Base-by-base conservation (phyloP, 305 asterid species). In the Fraxinus latifolia region DNA sequence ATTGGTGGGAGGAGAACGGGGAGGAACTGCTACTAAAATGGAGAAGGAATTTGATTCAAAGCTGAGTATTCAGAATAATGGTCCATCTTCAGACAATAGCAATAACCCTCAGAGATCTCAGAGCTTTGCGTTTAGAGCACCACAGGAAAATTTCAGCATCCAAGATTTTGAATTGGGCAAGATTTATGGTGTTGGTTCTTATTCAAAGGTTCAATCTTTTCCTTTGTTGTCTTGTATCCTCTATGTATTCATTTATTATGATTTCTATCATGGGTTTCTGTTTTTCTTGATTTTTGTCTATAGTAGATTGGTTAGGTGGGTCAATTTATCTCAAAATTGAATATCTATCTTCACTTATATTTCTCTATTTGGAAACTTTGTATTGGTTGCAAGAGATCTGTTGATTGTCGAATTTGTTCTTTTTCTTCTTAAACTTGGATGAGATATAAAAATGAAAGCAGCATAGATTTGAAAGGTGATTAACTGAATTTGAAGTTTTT, bases 181-280 rank as follows among this genome's bases (percentile, higher is more conserved):
- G 97, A 96, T 96, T 91, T 47, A 96, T 91, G 99, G 99, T 68
- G 98, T 93, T 89, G 99, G 99, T 90, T 96, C 99, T 85, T 96
- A 96, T 91, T 96, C 99, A 80, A 96, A 96, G 99, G 99, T 94
- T 58, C 76, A 70, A 37, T 78, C 79, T 37, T 81, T 21, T 60
- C 23, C 27, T 47, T 65, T 82, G 3, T 68, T 78, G 5, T 4
- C 31, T 29, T 76, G 32, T 23, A 32, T 81, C n/a, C 31, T 80
- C 1, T 34, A n/a, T 39, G 34, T 37, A 31, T 55, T 37, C 17
- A 67, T 67, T 25, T 73, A 47, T 32, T 47, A 25, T 74, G 33
- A 27, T 60, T 81, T 39, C 32, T 79, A 65, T 80, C 14, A 55
- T 86, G 60, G 83, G 65, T 7, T 70, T 80, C 4, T 7, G 11